Evolutionary conservation across 306 rosid genomes (phyloP).

Genomic region (Lithocarpus polystachyus): DNA sequence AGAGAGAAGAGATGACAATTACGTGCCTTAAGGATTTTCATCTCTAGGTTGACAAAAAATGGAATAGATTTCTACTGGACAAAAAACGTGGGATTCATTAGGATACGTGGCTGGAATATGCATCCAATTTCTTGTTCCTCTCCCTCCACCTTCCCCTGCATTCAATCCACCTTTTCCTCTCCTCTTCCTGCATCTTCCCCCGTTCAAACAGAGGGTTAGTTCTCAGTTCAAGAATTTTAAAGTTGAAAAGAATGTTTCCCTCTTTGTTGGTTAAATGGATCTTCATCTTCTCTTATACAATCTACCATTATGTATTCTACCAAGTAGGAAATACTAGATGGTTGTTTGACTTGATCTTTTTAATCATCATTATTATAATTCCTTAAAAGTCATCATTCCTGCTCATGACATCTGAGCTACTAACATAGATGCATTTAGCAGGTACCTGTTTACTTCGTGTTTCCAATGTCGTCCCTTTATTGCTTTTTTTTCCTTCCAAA

Average conservation of each 20-base stretch:
- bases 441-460: background rate
- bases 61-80: background rate
- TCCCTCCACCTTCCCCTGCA: too few relatives aligned
- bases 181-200: too few relatives aligned
- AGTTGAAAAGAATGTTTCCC: background rate
- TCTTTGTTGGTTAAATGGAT: background rate
- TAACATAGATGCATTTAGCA: background rate
- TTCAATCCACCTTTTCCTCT: too few relatives aligned
- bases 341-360: background rate
- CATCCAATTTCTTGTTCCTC: too few relatives aligned
- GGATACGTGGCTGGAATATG: too few relatives aligned
- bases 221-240: background rate
- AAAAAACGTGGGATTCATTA: background rate
- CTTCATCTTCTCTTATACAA: background rate
- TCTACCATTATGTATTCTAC: background rate
- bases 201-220: too few relatives aligned
- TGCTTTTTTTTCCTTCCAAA: background rate
- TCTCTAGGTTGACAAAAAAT: background rate
- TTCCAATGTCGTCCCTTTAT: background rate
- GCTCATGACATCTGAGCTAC: background rate
- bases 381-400: too few relatives aligned
- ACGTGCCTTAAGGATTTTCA: background rate
- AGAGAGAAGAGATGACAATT: background rate
- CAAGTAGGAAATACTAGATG: background rate
- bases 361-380: too few relatives aligned